phyloP scores from a whole-genome alignment of 768 basidiomycete species.

The Hericium erinaceus region DNA sequence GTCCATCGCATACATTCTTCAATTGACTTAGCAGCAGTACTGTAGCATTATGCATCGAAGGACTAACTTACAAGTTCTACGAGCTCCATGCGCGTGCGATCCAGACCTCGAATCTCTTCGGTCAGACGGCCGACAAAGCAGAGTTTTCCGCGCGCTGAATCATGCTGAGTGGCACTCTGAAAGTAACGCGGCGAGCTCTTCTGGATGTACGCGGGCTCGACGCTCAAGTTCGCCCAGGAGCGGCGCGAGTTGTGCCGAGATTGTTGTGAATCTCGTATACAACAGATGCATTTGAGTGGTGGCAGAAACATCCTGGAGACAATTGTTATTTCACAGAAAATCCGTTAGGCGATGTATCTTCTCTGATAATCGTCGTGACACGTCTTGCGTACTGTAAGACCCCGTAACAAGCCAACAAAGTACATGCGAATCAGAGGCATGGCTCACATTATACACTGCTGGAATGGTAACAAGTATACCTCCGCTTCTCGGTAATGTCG shows the following conservation, averaged over 20 bases:
- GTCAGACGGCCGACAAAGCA: constrained; percentile 64
- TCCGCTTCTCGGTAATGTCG: constrained; percentile 89
- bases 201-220: constrained; percentile 63
- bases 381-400: constrained; percentile 71
- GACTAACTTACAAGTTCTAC: constrained; percentile 64
- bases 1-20: constrained; percentile 8
- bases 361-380: constrained; percentile 62
- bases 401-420: constrained; percentile 78
- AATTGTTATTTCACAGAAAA: not conserved
- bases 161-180: constrained; percentile 85
- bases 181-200: constrained; percentile 75
- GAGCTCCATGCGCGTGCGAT: constrained; percentile 71
- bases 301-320: constrained; percentile 31
- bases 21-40: constrained; percentile 5
- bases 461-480: constrained; percentile 90
- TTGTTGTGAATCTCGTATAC: constrained; percentile 78
- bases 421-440: constrained; percentile 99
- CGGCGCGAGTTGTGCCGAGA: constrained; percentile 64
- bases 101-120: constrained; percentile 76
- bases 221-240: constrained; percentile 81
- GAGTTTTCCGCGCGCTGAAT: constrained; percentile 58
- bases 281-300: constrained; percentile 79
- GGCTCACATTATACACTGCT: constrained; percentile 95
- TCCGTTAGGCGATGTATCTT: constrained; percentile 35
- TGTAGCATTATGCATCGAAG: not conserved